Evolutionary conservation across 140 eudicot species (phyloP), one percentile per base, ranked within the genome.

Genomic region (Oenanthe javanica): DNA sequence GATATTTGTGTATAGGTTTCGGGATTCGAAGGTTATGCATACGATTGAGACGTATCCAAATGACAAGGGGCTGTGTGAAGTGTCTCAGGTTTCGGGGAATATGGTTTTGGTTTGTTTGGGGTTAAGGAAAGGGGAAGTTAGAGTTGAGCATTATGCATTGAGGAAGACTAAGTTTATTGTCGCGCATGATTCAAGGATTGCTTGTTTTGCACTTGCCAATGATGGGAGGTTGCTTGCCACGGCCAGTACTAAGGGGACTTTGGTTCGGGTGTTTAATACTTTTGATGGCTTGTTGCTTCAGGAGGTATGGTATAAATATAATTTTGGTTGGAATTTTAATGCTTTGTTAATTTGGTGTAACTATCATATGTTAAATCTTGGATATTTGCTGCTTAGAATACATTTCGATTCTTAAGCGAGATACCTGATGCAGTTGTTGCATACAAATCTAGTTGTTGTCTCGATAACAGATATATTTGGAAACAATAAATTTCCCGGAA

Each of bases 161-260:
- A 85, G 79, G 80, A 82, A 84, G 84, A 88, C 95, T 0, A 92
- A 86, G 84, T 86, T 84, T 61, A 79, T 92, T 2, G 80, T 54
- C 75, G 92, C 96, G 4, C 97, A 92, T 77, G 90, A 83, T 84
- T 90, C 93, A 0, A 83, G 87, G 50, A 70, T 92, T 72, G 86
- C 84, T 19, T 84, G 85, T 71, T 9, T 90, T 27, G 88, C 90
- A 1, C 88, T 92, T 4, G 86, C 97, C 2, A 73, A 83, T 51
- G 96, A 92, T 83, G 97, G 97, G 5, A 63, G 81, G 66, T 72
- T 90, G 74, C 77, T 90, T 42, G 97, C 96, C 2, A 90, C 96
- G 12, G 89, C 97, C 0, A 92, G 97, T 43, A 84, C 85, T 9
- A 90, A 90, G 73, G 97, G 97, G 52, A 92, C 97, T 3, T 70